phyloP scores from a whole-genome alignment of 345 rosid species.

The Pistacia atlantica region DNA sequence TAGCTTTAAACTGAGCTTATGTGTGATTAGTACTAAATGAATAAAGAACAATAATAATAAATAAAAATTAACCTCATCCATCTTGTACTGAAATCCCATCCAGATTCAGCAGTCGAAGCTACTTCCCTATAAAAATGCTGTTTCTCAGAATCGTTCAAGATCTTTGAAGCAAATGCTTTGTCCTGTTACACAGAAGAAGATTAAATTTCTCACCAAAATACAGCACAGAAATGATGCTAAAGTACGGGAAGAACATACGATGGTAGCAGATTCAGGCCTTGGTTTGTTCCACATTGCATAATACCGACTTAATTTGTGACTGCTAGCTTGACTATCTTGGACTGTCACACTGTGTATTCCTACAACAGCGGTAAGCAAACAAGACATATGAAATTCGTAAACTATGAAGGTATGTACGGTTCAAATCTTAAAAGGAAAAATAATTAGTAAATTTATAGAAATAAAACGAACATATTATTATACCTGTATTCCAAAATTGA shows the following conservation, averaged over 20 bases:
- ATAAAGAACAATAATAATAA: too few species aligned
- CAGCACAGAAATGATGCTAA: slow-evolving; percentile 1
- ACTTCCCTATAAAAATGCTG: slow-evolving; percentile 64
- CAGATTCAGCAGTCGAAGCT: slow-evolving; percentile 92
- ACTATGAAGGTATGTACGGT: not conserved
- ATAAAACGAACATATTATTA: too few species aligned
- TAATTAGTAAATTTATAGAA: not conserved
- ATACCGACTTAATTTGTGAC: slow-evolving; percentile 69
- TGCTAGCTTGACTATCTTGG: slow-evolving; percentile 43
- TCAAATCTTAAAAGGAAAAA: not conserved
- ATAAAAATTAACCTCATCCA: slow-evolving; percentile 77
- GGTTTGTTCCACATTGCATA: slow-evolving; percentile 95
- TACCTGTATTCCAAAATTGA: slow-evolving; percentile 82
- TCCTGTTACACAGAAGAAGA: slow-evolving; percentile 50
- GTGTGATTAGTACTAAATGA: not conserved
- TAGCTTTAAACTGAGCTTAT: not conserved
- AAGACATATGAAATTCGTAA: not conserved
- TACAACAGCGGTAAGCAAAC: slow-evolving; percentile 24
- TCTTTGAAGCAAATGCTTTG: slow-evolving; percentile 55
- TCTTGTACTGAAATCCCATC: slow-evolving; percentile 89
- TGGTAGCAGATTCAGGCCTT: slow-evolving; percentile 73
- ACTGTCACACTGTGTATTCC: slow-evolving; percentile 67
- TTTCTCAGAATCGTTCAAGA: slow-evolving; percentile 48
- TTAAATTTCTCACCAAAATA: not conserved
- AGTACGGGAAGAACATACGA: slow-evolving; percentile 41